Conservation (phyloP, 1,284 basidiomycete genomes). For the Meripilus lineatus region DNA sequence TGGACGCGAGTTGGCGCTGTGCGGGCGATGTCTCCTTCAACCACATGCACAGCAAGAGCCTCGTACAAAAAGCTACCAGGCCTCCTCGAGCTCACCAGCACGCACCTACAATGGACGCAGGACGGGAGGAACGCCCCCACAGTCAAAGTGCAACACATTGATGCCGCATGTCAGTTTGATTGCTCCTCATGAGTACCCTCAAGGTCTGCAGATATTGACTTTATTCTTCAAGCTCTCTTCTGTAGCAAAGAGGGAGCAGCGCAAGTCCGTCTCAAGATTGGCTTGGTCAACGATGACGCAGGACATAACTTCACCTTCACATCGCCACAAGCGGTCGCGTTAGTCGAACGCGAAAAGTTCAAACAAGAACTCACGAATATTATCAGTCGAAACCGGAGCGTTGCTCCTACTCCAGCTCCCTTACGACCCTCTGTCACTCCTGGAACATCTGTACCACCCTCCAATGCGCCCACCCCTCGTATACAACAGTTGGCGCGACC, state of each 20-base stretch:
- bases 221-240: slow-evolving; percentile 53
- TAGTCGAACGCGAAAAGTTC: slow-evolving; percentile 71
- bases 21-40: slow-evolving; percentile 42
- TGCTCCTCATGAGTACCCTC: slow-evolving; percentile 6
- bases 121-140: slow-evolving; percentile 56
- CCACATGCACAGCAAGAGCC: slow-evolving; percentile 65
- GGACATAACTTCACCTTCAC: slow-evolving; percentile 81
- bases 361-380: slow-evolving; percentile 72
- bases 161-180: slow-evolving; percentile 55
- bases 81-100: slow-evolving; percentile 61
- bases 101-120: slow-evolving; percentile 69
- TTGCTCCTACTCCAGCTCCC: slow-evolving; percentile 20
- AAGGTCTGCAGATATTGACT: slow-evolving; percentile 11
- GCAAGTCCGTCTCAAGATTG: slow-evolving; percentile 72
- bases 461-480: slow-evolving; percentile 14
- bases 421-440: slow-evolving; percentile 27
- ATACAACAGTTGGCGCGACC: slow-evolving; percentile 30
- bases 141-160: slow-evolving; percentile 54
- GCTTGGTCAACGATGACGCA: slow-evolving; percentile 54
- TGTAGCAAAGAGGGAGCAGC: slow-evolving; percentile 77
- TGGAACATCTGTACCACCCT: slow-evolving; percentile 12
- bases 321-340: slow-evolving; percentile 53
- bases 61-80: slow-evolving; percentile 78
- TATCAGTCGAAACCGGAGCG: slow-evolving; percentile 62
- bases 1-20: slow-evolving; percentile 8